phyloP scores from a whole-genome alignment of 2,329 filamentous ascomycete species.

The Xylaria sp. region DNA sequence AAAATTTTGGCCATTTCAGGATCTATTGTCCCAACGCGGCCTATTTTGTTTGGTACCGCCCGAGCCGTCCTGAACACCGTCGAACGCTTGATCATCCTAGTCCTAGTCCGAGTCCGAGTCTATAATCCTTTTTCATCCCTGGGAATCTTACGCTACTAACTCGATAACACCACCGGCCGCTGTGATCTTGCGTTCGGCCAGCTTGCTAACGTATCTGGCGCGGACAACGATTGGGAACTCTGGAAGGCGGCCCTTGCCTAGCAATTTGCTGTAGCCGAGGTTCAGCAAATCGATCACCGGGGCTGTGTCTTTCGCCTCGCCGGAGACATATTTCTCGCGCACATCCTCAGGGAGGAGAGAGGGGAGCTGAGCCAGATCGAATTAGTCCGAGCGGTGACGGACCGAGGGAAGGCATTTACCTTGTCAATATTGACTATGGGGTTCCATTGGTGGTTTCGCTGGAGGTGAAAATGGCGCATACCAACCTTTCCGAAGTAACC shows the following conservation, averaged over 20 bases:
- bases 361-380: conserved; percentile 72
- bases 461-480: conserved; percentile 97
- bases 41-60: conserved; percentile 11
- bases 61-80: conserved; percentile 28
- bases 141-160: conserved; percentile 27
- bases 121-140: conserved; percentile 3
- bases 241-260: conserved; percentile 97
- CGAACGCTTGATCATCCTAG: conserved; percentile 21
- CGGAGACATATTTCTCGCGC: conserved; percentile 87
- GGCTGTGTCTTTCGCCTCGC: conserved; percentile 84
- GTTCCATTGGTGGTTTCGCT: conserved; percentile 97
- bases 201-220: conserved; percentile 92
- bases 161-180: conserved; percentile 79
- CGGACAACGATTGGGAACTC: conserved; percentile 92
- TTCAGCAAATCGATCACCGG: conserved; percentile 97
- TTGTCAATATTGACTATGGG: conserved; percentile 99
- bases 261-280: conserved; percentile 97
- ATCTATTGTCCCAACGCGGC: conserved; percentile 20
- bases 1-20: conserved; percentile 24
- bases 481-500: conserved; percentile 99
- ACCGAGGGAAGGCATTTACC: conserved; percentile 55
- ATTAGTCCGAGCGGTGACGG: conserved; percentile 7
- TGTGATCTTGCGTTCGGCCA: conserved; percentile 99
- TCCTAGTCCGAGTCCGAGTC: conserved; percentile 8
- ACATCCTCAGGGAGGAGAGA: conserved; percentile 91